phyloP scores from a whole-genome alignment of 371 early-diverging fungal genomes.

The Mucor circinelloides region DNA sequence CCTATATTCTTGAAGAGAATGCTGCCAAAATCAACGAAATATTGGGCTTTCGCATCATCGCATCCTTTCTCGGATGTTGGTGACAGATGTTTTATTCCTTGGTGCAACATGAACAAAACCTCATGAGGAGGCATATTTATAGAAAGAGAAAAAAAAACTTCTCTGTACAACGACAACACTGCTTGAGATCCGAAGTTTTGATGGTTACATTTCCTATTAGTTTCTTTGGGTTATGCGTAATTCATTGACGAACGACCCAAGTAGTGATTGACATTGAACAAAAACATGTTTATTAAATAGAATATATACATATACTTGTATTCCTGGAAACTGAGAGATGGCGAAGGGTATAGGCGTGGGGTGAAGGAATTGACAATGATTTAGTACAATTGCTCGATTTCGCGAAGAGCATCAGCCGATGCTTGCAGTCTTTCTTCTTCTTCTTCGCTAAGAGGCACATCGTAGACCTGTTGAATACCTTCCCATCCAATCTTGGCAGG shows the following conservation, averaged over 20 bases:
- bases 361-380: background rate
- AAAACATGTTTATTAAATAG: background rate
- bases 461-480: slow-evolving; percentile 71
- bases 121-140: background rate
- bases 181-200: background rate
- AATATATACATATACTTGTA: background rate
- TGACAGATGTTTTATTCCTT: background rate
- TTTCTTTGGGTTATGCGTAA: background rate
- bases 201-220: background rate
- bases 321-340: background rate
- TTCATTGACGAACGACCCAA: background rate
- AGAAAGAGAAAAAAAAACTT: background rate
- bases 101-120: background rate
- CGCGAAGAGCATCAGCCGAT: slow-evolving; percentile 53
- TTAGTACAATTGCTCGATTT: slow-evolving; percentile 24
- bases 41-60: background rate
- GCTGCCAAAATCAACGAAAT: background rate
- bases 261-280: background rate
- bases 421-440: slow-evolving; percentile 53
- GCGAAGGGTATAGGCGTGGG: background rate
- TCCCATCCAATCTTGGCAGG: slow-evolving; percentile 73
- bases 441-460: slow-evolving; percentile 58
- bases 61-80: background rate
- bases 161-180: background rate
- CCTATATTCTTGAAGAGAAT: background rate